Conservation (phyloP, 2,329 filamentous ascomycete species). For the Triangularia setosa region DNA sequence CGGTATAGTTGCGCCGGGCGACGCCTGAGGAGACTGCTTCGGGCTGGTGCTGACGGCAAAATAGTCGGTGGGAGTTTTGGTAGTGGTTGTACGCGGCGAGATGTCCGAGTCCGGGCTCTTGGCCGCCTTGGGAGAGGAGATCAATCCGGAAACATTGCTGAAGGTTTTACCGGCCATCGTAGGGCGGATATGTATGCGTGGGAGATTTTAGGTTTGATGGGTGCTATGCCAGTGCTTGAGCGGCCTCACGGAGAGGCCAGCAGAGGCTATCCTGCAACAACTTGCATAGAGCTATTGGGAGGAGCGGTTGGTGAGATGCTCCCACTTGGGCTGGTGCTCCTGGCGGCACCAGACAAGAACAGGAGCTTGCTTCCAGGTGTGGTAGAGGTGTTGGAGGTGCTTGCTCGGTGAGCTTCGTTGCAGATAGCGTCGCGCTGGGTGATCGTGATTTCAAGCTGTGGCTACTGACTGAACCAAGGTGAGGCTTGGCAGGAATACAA, state of each 20-base stretch:
- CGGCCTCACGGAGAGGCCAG: conserved; percentile 42
- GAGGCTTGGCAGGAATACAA: too few species aligned
- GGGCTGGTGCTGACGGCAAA: conserved; percentile 21
- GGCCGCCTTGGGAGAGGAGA: conserved; percentile 10
- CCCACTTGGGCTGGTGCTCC: background rate
- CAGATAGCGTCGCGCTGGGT: background rate
- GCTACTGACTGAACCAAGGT: background rate
- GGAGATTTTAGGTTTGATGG: conserved; percentile 1
- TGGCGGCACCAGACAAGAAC: background rate
- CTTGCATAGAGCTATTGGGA: conserved; percentile 33
- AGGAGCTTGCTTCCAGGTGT: background rate
- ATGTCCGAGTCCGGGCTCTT: conserved; percentile 41
- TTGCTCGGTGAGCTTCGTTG: background rate
- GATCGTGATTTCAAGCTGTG: background rate
- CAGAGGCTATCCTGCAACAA: conserved; percentile 36
- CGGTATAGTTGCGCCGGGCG: background rate
- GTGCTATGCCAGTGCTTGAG: conserved; percentile 35
- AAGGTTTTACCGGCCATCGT: conserved; percentile 20
- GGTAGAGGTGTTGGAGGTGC: background rate
- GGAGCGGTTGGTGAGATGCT: background rate
- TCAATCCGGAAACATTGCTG: conserved; percentile 20
- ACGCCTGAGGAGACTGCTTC: background rate
- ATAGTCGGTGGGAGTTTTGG: conserved; percentile 26
- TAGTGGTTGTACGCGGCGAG: conserved; percentile 37
- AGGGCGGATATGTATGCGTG: conserved; percentile 8